phyloP scores from a whole-genome alignment of 805 yeast genomes.

The Lipomyces mesembrius region DNA sequence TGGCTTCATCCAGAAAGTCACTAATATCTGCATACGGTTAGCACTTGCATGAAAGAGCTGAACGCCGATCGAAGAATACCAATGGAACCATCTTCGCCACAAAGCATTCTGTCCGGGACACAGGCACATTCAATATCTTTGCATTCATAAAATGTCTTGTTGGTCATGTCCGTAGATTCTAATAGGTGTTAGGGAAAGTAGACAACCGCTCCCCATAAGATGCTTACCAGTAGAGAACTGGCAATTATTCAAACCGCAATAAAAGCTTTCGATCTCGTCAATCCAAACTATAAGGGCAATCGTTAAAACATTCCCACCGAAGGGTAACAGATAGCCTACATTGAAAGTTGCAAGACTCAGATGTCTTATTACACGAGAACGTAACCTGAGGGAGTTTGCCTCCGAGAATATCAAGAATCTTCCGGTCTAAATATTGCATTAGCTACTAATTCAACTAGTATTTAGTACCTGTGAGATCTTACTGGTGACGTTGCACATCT shows the following conservation, averaged over 20 bases:
- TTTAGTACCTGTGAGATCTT: slow-evolving; percentile 41
- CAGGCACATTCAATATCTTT: slow-evolving; percentile 82
- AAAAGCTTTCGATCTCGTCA: slow-evolving; percentile 85
- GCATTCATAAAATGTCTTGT: slow-evolving; percentile 78
- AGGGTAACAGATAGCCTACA: slow-evolving; percentile 42
- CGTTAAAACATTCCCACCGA: neutral
- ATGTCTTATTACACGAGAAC: slow-evolving; percentile 77
- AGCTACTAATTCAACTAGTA: neutral
- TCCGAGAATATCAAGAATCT: slow-evolving; percentile 75
- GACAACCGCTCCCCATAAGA: neutral
- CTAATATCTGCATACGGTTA: slow-evolving; percentile 58
- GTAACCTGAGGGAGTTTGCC: slow-evolving; percentile 91
- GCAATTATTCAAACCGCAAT: slow-evolving; percentile 81
- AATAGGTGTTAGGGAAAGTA: neutral
- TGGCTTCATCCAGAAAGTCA: slow-evolving; percentile 87
- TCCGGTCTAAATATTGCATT: slow-evolving; percentile 48
- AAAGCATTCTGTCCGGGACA: slow-evolving; percentile 87
- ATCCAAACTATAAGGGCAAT: slow-evolving; percentile 66
- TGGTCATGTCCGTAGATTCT: slow-evolving; percentile 46
- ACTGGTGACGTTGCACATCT: slow-evolving; percentile 92
- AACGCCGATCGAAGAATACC: neutral
- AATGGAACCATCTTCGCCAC: slow-evolving; percentile 92
- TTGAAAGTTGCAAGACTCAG: slow-evolving; percentile 79
- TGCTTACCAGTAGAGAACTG: slow-evolving; percentile 64
- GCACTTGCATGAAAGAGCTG: neutral